Evolutionary conservation across 768 basidiomycete species (phyloP).

Genomic region (Amanita exitialis): DNA sequence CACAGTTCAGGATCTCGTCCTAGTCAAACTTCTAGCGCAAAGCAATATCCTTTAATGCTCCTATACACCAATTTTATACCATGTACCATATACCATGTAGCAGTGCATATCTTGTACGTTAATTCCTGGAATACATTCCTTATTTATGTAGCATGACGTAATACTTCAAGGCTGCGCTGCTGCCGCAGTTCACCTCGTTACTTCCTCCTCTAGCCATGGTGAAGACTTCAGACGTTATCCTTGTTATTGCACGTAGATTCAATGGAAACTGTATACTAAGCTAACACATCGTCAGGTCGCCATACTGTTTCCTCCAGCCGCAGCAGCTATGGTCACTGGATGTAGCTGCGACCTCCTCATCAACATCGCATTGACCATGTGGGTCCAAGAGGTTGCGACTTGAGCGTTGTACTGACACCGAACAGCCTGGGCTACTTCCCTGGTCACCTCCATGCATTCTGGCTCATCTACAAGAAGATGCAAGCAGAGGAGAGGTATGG

Average conservation of each 20-base stretch:
- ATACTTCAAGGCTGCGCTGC: background rate
- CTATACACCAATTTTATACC: background rate
- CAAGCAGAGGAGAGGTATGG: conserved; percentile 80
- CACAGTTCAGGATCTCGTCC: conserved; percentile 25
- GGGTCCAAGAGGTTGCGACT: conserved; percentile 14
- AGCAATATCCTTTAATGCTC: conserved; percentile 22
- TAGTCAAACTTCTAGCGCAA: conserved; percentile 22
- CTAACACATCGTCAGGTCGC: conserved; percentile 40
- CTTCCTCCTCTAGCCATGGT: conserved; percentile 27
- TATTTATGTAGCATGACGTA: conserved; percentile 5
- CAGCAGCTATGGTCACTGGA: conserved; percentile 66
- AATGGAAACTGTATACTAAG: background rate
- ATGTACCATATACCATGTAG: background rate
- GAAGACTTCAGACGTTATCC: conserved; percentile 62
- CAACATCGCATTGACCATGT: conserved; percentile 75
- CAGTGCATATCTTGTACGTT: background rate
- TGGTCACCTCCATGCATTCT: conserved; percentile 71
- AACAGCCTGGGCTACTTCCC: conserved; percentile 69
- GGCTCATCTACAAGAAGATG: conserved; percentile 88
- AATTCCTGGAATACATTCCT: background rate
- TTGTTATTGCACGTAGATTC: conserved; percentile 53
- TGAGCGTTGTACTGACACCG: background rate
- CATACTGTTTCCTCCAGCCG: conserved; percentile 76
- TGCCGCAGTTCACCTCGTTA: background rate
- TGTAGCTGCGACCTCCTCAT: conserved; percentile 84